A percentile compares a stretch with the other conserved stretches of the same genome.
Conservation (phyloP, 2,329 filamentous ascomycete genomes). For the Xylariales sp. region DNA sequence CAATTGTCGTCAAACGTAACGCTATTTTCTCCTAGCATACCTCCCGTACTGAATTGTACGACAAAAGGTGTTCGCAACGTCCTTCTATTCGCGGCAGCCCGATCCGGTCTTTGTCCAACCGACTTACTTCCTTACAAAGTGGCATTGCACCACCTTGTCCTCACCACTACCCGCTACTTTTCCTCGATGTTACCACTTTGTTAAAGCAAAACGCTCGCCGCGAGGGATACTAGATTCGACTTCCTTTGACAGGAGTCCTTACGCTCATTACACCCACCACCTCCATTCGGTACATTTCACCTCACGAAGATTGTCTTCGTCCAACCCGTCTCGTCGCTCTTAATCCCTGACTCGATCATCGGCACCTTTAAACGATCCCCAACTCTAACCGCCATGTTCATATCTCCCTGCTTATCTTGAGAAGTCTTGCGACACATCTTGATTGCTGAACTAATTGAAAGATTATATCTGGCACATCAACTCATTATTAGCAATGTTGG, state of each 20-base stretch:
- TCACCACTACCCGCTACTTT: slow-evolving; percentile 7
- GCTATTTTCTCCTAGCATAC: slow-evolving; percentile 3
- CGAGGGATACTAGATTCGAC: slow-evolving; percentile 37
- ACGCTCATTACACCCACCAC: slow-evolving; percentile 46
- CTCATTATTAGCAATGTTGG: slow-evolving; percentile 46
- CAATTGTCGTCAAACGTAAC: slow-evolving; percentile 1
- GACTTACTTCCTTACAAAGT: neutral
- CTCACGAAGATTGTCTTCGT: neutral
- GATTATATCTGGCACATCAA: slow-evolving; percentile 23
- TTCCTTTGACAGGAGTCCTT: slow-evolving; percentile 54
- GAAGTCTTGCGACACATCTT: slow-evolving; percentile 14
- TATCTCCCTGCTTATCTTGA: slow-evolving; percentile 10
- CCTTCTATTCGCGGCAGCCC: slow-evolving; percentile 5
- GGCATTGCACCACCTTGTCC: slow-evolving; percentile 9
- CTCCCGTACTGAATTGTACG: slow-evolving; percentile 12
- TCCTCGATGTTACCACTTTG: slow-evolving; percentile 17
- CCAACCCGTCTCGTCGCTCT: neutral
- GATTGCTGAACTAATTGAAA: neutral
- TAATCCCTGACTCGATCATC: slow-evolving; percentile 1
- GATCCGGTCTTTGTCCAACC: slow-evolving; percentile 28
- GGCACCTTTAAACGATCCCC: slow-evolving; percentile 23
- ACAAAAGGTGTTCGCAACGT: slow-evolving; percentile 3
- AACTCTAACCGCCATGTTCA: slow-evolving; percentile 26
- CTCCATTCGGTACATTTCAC: slow-evolving; percentile 12
- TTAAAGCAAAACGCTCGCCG: slow-evolving; percentile 10